phyloP scores from a whole-genome alignment of 495 filamentous ascomycete species.

The Neurospora sublineolata region DNA sequence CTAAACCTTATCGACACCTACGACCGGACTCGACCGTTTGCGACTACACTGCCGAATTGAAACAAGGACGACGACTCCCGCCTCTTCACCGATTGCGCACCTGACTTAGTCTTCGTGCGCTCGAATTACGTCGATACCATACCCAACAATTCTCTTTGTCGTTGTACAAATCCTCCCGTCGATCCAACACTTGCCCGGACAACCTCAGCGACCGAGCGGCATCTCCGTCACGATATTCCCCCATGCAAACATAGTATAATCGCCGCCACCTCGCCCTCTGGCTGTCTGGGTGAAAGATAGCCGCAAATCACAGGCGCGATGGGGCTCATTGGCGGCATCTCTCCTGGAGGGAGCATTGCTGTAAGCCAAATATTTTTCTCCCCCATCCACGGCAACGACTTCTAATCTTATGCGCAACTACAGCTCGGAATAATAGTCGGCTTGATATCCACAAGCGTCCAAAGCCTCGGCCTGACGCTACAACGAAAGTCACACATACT shows the following conservation, averaged over 20 bases:
- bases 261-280: conserved; percentile 9
- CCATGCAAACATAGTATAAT: conserved; percentile 16
- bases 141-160: not conserved
- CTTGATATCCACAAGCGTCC: conserved; percentile 81
- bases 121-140: not conserved
- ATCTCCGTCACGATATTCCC: not conserved
- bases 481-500: conserved; percentile 97
- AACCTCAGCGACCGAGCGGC: not conserved
- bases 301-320: conserved; percentile 31
- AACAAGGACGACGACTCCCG: not conserved
- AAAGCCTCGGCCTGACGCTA: conserved; percentile 91
- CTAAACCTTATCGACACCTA: not conserved
- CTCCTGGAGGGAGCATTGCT: conserved; percentile 75
- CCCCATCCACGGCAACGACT: not conserved
- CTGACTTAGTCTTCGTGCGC: not conserved
- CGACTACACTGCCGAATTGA: not conserved
- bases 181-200: not conserved
- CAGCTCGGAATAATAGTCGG: conserved; percentile 93
- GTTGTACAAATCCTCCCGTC: not conserved
- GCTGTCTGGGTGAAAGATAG: conserved; percentile 17
- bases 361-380: conserved; percentile 37
- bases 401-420: conserved; percentile 10
- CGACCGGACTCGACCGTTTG: not conserved
- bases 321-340: conserved; percentile 72
- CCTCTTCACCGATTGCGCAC: not conserved